A percentile compares a stretch with the other conserved stretches of the same genome.
phyloP scores from a whole-genome alignment of 257 asterid species.

The Handroanthus guayacan region DNA sequence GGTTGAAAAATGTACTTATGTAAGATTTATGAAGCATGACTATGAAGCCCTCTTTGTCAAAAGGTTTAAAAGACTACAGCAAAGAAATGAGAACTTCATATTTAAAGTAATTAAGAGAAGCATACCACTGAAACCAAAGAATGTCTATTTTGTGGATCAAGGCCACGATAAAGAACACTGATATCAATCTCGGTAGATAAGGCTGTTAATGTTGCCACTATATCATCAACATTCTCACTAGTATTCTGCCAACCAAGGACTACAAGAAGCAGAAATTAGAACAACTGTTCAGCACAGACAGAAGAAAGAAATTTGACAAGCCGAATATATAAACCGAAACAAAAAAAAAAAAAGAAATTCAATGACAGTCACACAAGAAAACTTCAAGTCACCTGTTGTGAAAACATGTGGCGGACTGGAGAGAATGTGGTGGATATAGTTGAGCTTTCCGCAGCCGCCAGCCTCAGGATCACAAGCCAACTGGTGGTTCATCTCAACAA shows the following conservation, averaged over 20 bases:
- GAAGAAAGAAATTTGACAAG: background rate
- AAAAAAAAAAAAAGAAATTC: slow-evolving; percentile 2
- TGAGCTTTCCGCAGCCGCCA: slow-evolving; percentile 88
- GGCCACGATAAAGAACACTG: slow-evolving; percentile 87
- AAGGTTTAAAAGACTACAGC: background rate
- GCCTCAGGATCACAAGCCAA: slow-evolving; percentile 90
- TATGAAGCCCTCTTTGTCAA: background rate
- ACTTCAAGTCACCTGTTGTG: slow-evolving; percentile 64
- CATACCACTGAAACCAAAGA: slow-evolving; percentile 91
- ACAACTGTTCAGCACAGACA: slow-evolving; percentile 21
- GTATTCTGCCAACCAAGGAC: slow-evolving; percentile 98
- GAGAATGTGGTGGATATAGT: slow-evolving; percentile 84
- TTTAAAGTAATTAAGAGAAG: slow-evolving; percentile 23
- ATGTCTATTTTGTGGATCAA: slow-evolving; percentile 76
- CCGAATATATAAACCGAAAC: background rate
- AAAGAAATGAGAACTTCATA: background rate
- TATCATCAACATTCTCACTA: slow-evolving; percentile 78
- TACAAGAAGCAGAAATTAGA: slow-evolving; percentile 45
- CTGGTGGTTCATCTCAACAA: slow-evolving; percentile 94
- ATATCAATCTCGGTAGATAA: slow-evolving; percentile 86
- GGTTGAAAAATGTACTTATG: background rate
- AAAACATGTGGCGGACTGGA: slow-evolving; percentile 86
- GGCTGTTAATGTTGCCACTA: slow-evolving; percentile 73
- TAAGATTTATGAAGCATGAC: slow-evolving; percentile 2
- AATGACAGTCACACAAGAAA: slow-evolving; percentile 11